Percentiles rank a stretch among this genome's conserved stretches.
Conservation (phyloP, 768 basidiomycete genomes). For the Leccinum disarticulatum region DNA sequence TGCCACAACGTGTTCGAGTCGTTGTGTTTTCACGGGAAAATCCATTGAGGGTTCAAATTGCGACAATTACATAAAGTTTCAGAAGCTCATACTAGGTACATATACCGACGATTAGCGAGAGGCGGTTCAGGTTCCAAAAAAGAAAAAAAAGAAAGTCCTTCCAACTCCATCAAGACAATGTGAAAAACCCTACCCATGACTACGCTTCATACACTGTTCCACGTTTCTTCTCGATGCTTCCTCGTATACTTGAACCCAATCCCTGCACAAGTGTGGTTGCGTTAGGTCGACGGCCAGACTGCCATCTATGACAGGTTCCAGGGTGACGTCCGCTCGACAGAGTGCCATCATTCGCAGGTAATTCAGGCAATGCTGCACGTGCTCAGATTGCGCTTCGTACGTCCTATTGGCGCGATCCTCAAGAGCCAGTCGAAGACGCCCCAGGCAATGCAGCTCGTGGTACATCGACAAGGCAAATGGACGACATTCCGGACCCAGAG, state of each 20-base stretch:
- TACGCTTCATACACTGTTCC: conserved; percentile 11
- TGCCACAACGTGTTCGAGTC: not conserved
- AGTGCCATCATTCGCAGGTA: conserved; percentile 47
- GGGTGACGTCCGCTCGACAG: conserved; percentile 47
- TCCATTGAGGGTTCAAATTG: no score
- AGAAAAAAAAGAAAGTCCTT: not conserved
- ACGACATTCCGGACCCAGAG: conserved; percentile 29
- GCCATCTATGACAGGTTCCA: conserved; percentile 39
- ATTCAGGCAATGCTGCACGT: conserved; percentile 46
- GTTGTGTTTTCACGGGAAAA: no score
- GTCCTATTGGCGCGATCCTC: conserved; percentile 15
- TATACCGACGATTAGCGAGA: no score
- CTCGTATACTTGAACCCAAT: conserved; percentile 28
- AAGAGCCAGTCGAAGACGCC: conserved; percentile 27
- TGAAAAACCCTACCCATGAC: not conserved
- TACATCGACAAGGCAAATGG: conserved; percentile 38
- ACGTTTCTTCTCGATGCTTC: conserved; percentile 18
- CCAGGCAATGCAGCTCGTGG: conserved; percentile 40
- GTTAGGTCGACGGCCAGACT: conserved; percentile 20
- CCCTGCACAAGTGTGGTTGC: conserved; percentile 28
- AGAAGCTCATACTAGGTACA: not conserved
- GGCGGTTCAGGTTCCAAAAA: not conserved
- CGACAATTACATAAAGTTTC: not conserved
- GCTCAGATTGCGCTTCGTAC: conserved; percentile 18
- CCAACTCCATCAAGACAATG: not conserved